Percentiles rank a stretch among this genome's conserved stretches.
These are phyloP conservation scores for Solanum hybrid DNA, from an alignment of 305 asterid genomes.

Conservation along the genomic window DNA sequence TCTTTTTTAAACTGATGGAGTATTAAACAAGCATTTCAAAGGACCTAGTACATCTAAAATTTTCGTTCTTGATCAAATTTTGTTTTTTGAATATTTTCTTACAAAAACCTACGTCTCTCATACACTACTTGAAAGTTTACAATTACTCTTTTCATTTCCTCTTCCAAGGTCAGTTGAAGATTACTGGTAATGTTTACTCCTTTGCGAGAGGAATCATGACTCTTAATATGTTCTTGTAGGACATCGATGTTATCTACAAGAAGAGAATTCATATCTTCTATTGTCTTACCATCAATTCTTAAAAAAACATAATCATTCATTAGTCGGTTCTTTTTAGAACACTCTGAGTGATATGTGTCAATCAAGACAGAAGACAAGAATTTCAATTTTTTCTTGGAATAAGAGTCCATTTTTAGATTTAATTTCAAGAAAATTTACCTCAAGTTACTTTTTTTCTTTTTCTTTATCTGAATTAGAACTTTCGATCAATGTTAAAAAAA, in stretches of 20 bases:
- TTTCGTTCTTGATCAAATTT: neutral
- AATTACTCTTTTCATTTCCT: too few relatives aligned
- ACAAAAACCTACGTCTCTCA: neutral
- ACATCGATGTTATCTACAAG: neutral
- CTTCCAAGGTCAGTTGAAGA: neutral
- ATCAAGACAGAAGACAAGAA: neutral
- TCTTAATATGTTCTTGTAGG: too few relatives aligned
- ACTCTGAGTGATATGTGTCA: neutral
- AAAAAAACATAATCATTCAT: neutral
- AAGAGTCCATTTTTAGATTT: neutral
- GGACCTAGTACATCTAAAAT: neutral
- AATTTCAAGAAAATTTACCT: neutral
- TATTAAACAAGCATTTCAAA: neutral
- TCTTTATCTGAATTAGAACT: neutral
- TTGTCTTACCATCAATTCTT: neutral
- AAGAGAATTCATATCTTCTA: neutral
- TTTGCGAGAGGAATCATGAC: neutral
- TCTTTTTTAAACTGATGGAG: too few relatives aligned
- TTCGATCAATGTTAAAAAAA: neutral
- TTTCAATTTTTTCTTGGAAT: neutral
- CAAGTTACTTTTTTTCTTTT: too few relatives aligned
- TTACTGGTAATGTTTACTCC: neutral
- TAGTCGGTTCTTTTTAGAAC: neutral
- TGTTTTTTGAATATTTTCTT: too few relatives aligned
- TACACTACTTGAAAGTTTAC: neutral